Conservation (phyloP, 495 filamentous ascomycete species). For the Bryoglossum gracile region DNA sequence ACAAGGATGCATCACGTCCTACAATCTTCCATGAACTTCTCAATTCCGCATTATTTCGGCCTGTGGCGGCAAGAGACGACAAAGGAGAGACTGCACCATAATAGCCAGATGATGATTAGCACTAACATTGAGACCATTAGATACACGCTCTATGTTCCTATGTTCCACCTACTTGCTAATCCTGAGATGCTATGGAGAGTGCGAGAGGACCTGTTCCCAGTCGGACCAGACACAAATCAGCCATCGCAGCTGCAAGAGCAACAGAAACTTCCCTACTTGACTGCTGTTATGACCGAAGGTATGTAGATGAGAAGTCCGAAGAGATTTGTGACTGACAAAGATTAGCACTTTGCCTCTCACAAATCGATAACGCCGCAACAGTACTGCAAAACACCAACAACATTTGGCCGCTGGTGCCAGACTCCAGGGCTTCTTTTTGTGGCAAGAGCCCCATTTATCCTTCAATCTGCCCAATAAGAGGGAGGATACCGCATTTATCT, state of each 20-base stretch:
- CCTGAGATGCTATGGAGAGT: conserved; percentile 23
- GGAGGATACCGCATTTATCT: no score
- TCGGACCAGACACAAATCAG: conserved; percentile 12
- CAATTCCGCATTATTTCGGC: conserved; percentile 4
- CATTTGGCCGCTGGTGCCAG: no score
- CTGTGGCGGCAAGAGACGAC: conserved; percentile 21
- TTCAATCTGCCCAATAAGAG: conserved; percentile 39
- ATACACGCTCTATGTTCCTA: conserved; percentile 25
- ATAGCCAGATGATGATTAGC: conserved; percentile 27
- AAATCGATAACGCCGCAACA: conserved; percentile 18
- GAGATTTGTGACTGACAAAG: conserved; percentile 40
- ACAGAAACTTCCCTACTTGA: conserved; percentile 21
- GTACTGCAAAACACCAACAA: conserved; percentile 27
- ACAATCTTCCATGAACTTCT: conserved; percentile 13
- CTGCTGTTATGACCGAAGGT: conserved; percentile 11
- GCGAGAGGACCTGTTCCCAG: conserved; percentile 24
- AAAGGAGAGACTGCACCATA: conserved; percentile 25
- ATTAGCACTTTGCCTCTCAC: conserved; percentile 14
- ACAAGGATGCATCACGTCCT: conserved; percentile 6
- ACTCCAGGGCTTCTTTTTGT: conserved; percentile 38
- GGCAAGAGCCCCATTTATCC: conserved; percentile 36
- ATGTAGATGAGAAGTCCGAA: conserved; percentile 31
- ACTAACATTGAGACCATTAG: conserved; percentile 26
- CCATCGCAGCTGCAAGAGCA: conserved; percentile 31
- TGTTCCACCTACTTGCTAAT: conserved; percentile 29